These are phyloP conservation scores for Thraustochytrium sp. DNA, from an alignment of 352 stramenopile species.

Conservation along the genomic window DNA sequence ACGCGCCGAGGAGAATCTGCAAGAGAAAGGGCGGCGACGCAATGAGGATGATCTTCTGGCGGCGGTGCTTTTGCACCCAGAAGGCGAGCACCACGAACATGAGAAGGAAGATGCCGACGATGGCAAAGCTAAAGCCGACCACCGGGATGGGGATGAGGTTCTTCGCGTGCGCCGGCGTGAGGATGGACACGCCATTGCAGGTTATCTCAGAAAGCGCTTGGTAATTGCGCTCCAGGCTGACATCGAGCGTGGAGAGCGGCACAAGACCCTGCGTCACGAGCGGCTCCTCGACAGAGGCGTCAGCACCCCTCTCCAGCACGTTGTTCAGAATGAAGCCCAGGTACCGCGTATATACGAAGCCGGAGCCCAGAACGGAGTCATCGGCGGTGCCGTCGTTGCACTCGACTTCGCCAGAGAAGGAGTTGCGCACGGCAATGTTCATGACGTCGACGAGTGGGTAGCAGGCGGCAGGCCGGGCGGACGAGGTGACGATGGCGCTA, in stretches of 20 bases:
- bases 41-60: slow-evolving; percentile 28
- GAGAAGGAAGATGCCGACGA: neutral
- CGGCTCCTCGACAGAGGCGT: neutral
- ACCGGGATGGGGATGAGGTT: neutral
- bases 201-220: neutral
- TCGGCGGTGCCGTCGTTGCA: neutral
- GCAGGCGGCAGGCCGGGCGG: neutral
- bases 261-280: neutral
- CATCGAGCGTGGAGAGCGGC: neutral
- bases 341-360: neutral
- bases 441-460: neutral
- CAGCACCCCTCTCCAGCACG: neutral
- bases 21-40: slow-evolving; percentile 22
- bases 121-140: neutral
- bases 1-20: slow-evolving; percentile 29
- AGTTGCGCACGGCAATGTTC: neutral
- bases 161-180: neutral
- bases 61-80: slow-evolving; percentile 5
- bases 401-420: neutral
- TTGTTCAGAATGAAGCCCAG: neutral
- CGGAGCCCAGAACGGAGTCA: neutral
- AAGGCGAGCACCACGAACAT: neutral
- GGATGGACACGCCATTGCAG: neutral
- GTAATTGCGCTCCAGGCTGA: neutral
- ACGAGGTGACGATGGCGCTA: neutral